Conservation (phyloP, 2,329 filamentous ascomycete species). For the Fusarium floridanum region DNA sequence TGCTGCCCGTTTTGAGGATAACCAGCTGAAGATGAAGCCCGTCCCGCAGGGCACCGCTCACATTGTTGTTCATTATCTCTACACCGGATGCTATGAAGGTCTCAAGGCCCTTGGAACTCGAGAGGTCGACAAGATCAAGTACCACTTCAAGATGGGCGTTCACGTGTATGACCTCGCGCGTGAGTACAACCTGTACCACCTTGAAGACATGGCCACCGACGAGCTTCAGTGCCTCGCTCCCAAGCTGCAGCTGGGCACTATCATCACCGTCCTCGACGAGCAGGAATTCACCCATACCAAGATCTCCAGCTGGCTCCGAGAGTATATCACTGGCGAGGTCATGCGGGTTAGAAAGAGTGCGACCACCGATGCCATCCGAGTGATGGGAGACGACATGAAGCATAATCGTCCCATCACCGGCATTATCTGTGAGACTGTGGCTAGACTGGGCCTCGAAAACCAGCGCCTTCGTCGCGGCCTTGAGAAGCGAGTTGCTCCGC, state of each 20-base stretch:
- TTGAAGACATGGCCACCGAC: not conserved
- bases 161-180: not conserved
- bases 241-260: not conserved
- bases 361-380: not conserved
- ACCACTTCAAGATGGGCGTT: not conserved
- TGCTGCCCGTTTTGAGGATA: not conserved
- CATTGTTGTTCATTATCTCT: not conserved
- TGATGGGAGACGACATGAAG: not conserved
- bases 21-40: not conserved
- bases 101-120: not conserved
- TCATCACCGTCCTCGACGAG: not conserved
- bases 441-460: not conserved
- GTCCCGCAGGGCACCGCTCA: not conserved
- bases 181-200: not conserved
- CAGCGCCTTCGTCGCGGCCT: not conserved
- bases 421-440: not conserved
- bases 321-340: not conserved
- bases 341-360: not conserved
- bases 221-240: not conserved
- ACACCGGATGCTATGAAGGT: not conserved
- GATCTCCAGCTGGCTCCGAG: not conserved
- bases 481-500: not conserved
- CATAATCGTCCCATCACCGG: not conserved
- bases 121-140: not conserved
- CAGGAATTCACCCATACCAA: not conserved